Evolutionary conservation across 441 rosid species (phyloP).

Genomic region (Hypseocharis bilobata): DNA sequence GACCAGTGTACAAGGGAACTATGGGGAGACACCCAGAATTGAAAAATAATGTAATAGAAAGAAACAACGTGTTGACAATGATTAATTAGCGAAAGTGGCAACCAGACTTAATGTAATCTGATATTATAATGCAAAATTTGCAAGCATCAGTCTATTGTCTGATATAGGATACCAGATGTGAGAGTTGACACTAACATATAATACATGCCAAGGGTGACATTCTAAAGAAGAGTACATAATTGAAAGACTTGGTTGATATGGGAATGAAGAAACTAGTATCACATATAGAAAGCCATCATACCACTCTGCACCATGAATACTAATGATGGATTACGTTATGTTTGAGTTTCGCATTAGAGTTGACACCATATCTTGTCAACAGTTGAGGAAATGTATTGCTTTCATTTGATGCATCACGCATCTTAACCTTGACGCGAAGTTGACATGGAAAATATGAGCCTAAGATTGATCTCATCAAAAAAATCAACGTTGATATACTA

Average conservation of each 20-base stretch:
- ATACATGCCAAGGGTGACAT: too few species aligned
- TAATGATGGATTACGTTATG: too few species aligned
- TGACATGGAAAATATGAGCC: background rate
- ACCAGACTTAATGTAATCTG: background rate
- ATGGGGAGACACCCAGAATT: too few species aligned
- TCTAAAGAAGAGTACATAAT: too few species aligned
- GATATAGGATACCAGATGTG: background rate
- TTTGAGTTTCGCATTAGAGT: too few species aligned
- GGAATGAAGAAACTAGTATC: too few species aligned
- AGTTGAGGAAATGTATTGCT: background rate
- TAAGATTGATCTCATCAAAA: background rate
- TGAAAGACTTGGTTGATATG: too few species aligned
- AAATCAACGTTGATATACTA: background rate
- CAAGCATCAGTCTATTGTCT: background rate
- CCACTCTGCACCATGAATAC: too few species aligned
- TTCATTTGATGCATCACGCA: background rate
- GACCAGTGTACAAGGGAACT: too few species aligned
- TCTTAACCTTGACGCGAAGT: background rate
- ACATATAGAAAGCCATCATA: too few species aligned
- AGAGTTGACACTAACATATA: background rate
- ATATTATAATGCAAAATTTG: background rate
- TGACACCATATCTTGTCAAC: background rate
- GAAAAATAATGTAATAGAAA: too few species aligned
- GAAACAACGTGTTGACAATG: background rate
- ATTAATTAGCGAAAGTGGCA: background rate